Conservation (phyloP, 2,329 filamentous ascomycete genomes). For the Aureobasidium lini region DNA sequence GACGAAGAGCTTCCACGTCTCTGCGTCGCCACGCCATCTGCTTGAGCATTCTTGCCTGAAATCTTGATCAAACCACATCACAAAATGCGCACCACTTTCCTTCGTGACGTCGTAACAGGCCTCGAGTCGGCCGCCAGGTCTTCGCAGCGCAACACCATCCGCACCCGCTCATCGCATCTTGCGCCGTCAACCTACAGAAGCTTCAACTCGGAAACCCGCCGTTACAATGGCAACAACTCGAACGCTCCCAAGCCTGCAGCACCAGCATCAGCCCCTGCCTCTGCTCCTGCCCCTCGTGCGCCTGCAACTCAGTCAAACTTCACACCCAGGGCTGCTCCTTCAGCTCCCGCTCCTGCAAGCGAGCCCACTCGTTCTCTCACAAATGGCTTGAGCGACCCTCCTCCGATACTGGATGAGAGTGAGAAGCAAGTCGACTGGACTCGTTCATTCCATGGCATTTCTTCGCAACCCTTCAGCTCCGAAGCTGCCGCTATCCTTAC, state of each 20-base stretch:
- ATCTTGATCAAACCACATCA: background rate
- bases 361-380: conserved; percentile 36
- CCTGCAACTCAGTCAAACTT: conserved; percentile 10
- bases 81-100: conserved; percentile 6
- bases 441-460: conserved; percentile 73
- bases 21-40: conserved; percentile 5
- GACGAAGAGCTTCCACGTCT: background rate
- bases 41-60: background rate
- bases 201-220: conserved; percentile 7
- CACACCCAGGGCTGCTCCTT: background rate
- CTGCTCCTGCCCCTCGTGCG: conserved; percentile 1
- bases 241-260: background rate
- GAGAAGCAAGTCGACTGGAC: conserved; percentile 67
- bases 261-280: no score
- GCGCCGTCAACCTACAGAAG: conserved; percentile 4
- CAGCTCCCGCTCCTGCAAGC: conserved; percentile 14
- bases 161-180: conserved; percentile 4
- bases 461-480: conserved; percentile 59
- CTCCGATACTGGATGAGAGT: conserved; percentile 40
- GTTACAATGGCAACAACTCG: background rate
- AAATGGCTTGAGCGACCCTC: conserved; percentile 45
- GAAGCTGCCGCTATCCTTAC: conserved; percentile 64
- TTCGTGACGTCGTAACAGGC: conserved; percentile 1
- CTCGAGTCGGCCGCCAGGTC: conserved; percentile 4
- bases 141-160: background rate